Conservation (phyloP, 2,329 filamentous ascomycete species). For the Pestalotiopsis sp. region DNA sequence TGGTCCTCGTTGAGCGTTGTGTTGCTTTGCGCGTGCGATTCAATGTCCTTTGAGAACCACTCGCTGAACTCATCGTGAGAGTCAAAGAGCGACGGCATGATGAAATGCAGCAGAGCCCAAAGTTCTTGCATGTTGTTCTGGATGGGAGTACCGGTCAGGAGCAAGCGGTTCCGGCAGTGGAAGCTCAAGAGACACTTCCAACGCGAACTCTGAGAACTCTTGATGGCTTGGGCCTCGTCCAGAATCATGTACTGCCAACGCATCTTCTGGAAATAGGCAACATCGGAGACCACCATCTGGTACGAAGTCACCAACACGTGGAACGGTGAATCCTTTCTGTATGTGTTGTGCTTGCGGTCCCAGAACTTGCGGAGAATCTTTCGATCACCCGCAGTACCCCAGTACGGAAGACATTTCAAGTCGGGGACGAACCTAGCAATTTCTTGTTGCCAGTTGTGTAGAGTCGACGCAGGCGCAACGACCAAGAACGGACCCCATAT, state of each 20-base stretch:
- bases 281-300: constrained; percentile 93
- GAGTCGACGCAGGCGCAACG: constrained; percentile 90
- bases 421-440: constrained; percentile 92
- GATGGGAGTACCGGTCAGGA: constrained; percentile 95
- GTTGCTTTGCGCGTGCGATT: constrained; percentile 97
- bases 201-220: constrained; percentile 91
- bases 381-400: constrained; percentile 90
- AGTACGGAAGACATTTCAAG: constrained; percentile 95
- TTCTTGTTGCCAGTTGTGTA: constrained; percentile 99
- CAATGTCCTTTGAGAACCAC: constrained; percentile 95
- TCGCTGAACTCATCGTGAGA: constrained; percentile 91
- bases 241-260: constrained; percentile 99
- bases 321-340: constrained; percentile 90
- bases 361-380: constrained; percentile 98
- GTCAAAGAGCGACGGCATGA: constrained; percentile 99
- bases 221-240: constrained; percentile 98
- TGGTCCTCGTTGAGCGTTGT: constrained; percentile 99
- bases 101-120: constrained; percentile 97
- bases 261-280: constrained; percentile 98
- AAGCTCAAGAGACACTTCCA: constrained; percentile 96
- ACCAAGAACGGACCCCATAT: constrained; percentile 98
- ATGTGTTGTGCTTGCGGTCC: constrained; percentile 97
- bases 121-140: constrained; percentile 99
- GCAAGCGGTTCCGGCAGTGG: constrained; percentile 89
- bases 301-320: constrained; percentile 97